A percentile compares a stretch with the other conserved stretches of the same genome.
phyloP scores from a whole-genome alignment of 306 rosid genomes.

The Begonia loranthoides region DNA sequence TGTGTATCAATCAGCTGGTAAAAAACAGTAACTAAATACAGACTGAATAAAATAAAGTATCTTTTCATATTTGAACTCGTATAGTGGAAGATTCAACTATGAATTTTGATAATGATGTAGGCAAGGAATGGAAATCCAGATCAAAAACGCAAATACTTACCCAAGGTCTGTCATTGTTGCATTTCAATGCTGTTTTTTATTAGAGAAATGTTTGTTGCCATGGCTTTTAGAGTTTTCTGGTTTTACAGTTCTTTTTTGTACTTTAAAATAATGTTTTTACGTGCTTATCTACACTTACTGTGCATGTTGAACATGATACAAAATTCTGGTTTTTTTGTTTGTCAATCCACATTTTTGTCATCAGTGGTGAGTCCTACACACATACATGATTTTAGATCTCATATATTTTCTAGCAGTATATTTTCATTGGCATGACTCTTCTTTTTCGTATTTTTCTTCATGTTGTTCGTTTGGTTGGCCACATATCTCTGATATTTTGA shows the following conservation, averaged over 20 bases:
- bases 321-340: too few relatives aligned
- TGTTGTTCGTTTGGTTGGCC: not conserved
- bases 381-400: too few relatives aligned
- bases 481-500: too few relatives aligned
- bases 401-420: too few relatives aligned
- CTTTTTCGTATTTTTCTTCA: not conserved
- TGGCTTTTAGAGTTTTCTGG: not conserved
- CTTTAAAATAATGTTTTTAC: not conserved
- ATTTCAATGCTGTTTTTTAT: conserved; percentile 10
- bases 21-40: not conserved
- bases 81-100: conserved; percentile 1
- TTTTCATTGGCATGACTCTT: too few relatives aligned
- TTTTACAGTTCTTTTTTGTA: not conserved
- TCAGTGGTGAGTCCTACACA: too few relatives aligned
- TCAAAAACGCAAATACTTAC: conserved; percentile 76
- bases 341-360: too few relatives aligned
- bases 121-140: conserved; percentile 74
- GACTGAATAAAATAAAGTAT: not conserved
- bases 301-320: too few relatives aligned
- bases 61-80: not conserved
- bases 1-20: conserved; percentile 95
- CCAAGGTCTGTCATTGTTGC: conserved; percentile 42
- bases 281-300: not conserved
- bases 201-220: conserved; percentile 6
- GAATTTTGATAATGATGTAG: conserved; percentile 22